Conservation (phyloP, 176 grass and related monocot genomes). For the Paspalum notatum region DNA sequence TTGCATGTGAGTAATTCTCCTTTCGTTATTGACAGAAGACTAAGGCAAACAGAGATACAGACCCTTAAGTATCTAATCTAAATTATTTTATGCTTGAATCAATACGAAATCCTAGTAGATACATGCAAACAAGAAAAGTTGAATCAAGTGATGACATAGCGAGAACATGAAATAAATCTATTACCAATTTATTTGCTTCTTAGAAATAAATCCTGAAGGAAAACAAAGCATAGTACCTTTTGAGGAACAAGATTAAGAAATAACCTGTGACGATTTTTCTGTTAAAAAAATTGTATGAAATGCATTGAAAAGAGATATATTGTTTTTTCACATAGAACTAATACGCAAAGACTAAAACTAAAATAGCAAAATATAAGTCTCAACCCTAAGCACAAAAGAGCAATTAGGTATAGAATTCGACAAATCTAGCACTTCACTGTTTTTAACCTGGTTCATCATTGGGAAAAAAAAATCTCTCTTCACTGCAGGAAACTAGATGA, state of each 20-base stretch:
- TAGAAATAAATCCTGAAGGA: background rate
- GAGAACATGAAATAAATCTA: background rate
- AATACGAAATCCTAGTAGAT: background rate
- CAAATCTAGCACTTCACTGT: constrained; percentile 7
- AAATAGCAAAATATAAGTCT: background rate
- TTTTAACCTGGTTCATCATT: background rate
- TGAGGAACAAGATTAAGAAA: background rate
- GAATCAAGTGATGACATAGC: background rate
- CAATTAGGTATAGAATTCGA: background rate
- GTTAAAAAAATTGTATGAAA: background rate
- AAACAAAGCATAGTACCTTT: background rate
- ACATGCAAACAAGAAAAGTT: background rate
- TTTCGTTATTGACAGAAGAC: background rate
- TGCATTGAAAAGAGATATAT: background rate
- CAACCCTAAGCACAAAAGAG: background rate
- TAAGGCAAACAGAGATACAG: background rate
- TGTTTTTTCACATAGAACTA: background rate
- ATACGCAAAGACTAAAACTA: background rate
- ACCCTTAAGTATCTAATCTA: background rate
- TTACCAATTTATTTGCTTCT: background rate
- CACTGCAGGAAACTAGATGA: background rate
- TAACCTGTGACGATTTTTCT: background rate
- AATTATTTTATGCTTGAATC: background rate
- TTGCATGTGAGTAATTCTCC: background rate
- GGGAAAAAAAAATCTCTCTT: background rate